These are phyloP conservation scores for Thermomyces lanuginosus DNA, from an alignment of 2,329 filamentous ascomycete species.

Conservation along the genomic window DNA sequence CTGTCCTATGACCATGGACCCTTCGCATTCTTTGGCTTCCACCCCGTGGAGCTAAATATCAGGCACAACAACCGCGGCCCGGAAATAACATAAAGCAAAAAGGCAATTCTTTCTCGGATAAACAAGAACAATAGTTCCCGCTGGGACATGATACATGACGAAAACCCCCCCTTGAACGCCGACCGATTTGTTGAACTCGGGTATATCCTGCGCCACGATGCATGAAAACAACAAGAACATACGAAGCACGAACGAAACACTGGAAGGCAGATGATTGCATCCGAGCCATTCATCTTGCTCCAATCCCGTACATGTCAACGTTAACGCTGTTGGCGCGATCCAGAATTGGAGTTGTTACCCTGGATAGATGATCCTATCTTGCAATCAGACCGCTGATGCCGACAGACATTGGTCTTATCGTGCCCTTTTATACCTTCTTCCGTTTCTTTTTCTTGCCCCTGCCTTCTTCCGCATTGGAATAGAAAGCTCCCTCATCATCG, in stretches of 20 bases:
- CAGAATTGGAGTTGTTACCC: constrained; percentile 22
- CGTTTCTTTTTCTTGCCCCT: constrained; percentile 31
- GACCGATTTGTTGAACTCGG: constrained; percentile 27
- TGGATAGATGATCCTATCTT: constrained; percentile 27
- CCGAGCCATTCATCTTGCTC: constrained; percentile 21
- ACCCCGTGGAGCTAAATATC: too few relatives aligned
- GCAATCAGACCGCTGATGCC: constrained; percentile 5
- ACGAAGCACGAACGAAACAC: constrained; percentile 9
- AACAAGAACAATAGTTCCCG: background rate
- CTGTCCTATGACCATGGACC: too few relatives aligned
- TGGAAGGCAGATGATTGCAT: constrained; percentile 7
- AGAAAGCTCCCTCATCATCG: constrained; percentile 28
- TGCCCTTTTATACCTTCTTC: constrained; percentile 28
- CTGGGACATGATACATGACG: constrained; percentile 3
- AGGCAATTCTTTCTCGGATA: background rate
- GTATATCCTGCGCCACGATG: constrained; percentile 35
- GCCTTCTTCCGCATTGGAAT: constrained; percentile 27
- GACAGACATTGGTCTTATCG: constrained; percentile 1
- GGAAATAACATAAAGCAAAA: background rate
- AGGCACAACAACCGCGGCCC: too few relatives aligned
- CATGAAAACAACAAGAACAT: constrained; percentile 23
- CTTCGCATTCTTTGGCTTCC: too few relatives aligned
- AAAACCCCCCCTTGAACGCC: constrained; percentile 17
- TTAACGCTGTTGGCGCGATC: constrained; percentile 28
- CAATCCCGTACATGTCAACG: constrained; percentile 30